Evolutionary conservation across 169 alveolate species (phyloP), one percentile per base, ranked within the genome.

Genomic region (Eimeria falciformis): DNA sequence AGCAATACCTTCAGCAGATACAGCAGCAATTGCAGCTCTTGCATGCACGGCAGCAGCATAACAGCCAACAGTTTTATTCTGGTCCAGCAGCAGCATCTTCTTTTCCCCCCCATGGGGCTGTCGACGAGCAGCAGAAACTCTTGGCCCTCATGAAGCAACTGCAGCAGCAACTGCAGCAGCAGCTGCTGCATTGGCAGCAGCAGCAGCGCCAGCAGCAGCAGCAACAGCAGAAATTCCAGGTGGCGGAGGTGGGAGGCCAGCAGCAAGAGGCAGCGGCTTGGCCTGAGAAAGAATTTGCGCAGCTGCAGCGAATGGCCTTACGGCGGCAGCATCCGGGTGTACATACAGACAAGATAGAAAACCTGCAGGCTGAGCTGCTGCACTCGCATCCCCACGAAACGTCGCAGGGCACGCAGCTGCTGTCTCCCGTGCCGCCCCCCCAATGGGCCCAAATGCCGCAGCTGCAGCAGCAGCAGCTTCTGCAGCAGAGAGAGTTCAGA

Each of bases 361-460:
- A 43, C 43, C 56, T 25, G 27, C 56, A 55, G 37, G 53, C 75
- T 18, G 89, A 81, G 33, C 77, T 37, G 25, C 43, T 55, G 89
- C 89, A 81, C 58, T 73, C 7, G 5, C 89, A n/a, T n/a, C 23
- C 75, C 7, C 53, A 55, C 1, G 77, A 81, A 17, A 56, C 50
- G 18, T 18, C 89, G 37, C 18, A 29, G 25, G 77, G 40, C 40
- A 33, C 40, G 40, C 40, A 81, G 40, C 89, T 53, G 56, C 89
- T 81, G 2, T 81, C 89, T 14, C 89, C 89, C 3, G 56, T 81
- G 46, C 89, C 89, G 40, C 89, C 89, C 9, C 89, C 89, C 33
- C 75, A 81, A n/a, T 81, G 89, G 89, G 89, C 89, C 4, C 89
- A 50, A 25, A 81, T 81, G 37, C 75, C 55, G 77, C 89, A 27